Base-by-base conservation (phyloP, 2,329 filamentous ascomycete species). In the Phoma sp. region DNA sequence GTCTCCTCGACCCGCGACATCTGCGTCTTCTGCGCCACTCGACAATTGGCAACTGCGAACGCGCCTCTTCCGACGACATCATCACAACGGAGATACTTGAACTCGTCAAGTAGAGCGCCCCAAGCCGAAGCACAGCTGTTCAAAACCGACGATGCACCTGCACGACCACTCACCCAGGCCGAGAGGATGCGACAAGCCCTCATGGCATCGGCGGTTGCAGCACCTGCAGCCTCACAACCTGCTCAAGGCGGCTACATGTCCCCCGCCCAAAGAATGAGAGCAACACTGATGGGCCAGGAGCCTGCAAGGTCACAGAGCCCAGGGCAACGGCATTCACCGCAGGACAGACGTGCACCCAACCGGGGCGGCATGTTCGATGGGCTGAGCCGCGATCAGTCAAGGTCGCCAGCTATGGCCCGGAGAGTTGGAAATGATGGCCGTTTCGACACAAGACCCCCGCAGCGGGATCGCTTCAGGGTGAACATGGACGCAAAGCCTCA, bases 21-120 rank as follows among this genome's bases (percentile, higher is more conserved):
- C 42, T 76, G 73, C 63, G 59, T 74, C 60, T 73, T 76, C 45
- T 76, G 74, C 67, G 71, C 74, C 65, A 68, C 69, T 52, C 68
- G 70, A 36, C 70, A 71, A 62, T 42, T 66, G 39, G 59, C 65
- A 47, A 56, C 57, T 21, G 58, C 61, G 43, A 63, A 64, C 42
- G 34, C 53, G 12, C 59, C 56, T 23, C 45, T 48, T 39, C 18
- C 65, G 15, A 42, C 64, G 3, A 33, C 36, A 7, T 29, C 62
- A n/a, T 47, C 60, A n/a, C 73, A 75, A 37, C 65, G 65, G 33
- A 60, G 73, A 42, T 43, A 66, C 15, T 58, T 76, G 47, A 72
- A 68, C 58, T 71, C 67, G 17, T 74, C 72, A 6, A 69, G 61
- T 33, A 67, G 62, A 59, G 61, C 62, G 14, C 62, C 66, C 4